Percentiles rank a stretch among this genome's conserved stretches.
Conservation (phyloP, 192 early-diverging fungal species). For the Rhizophagus sp. region DNA sequence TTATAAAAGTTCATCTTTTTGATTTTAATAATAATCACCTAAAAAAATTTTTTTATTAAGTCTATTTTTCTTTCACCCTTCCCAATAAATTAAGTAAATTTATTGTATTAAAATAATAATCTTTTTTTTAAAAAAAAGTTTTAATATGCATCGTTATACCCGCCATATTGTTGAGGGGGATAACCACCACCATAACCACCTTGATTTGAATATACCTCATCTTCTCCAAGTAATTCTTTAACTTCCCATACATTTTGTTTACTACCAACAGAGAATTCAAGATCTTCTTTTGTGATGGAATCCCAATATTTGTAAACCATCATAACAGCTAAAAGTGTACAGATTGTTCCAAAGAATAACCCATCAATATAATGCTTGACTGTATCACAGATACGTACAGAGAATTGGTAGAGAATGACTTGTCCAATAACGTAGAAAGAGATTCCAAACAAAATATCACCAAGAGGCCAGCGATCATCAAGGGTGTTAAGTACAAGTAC, state of each 20-base stretch:
- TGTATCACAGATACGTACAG: slow-evolving; percentile 67
- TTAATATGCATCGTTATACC: background rate
- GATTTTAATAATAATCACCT: too few relatives aligned
- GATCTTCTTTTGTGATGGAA: slow-evolving; percentile 88
- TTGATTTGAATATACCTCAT: slow-evolving; percentile 42
- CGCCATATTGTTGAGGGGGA: background rate
- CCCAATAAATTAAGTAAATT: too few relatives aligned
- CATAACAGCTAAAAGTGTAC: slow-evolving; percentile 83
- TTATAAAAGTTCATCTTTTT: too few relatives aligned
- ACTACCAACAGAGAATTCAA: slow-evolving; percentile 84
- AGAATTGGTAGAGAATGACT: slow-evolving; percentile 71
- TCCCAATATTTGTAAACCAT: slow-evolving; percentile 98
- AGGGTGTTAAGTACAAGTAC: slow-evolving; percentile 81
- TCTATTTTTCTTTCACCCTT: too few relatives aligned
- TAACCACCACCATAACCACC: slow-evolving; percentile 3
- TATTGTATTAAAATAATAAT: too few relatives aligned
- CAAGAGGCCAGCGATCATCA: slow-evolving; percentile 86
- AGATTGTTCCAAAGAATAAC: slow-evolving; percentile 85
- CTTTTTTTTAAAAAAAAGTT: background rate
- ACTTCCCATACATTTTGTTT: slow-evolving; percentile 87
- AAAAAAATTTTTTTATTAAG: too few relatives aligned
- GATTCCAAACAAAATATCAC: slow-evolving; percentile 79
- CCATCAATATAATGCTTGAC: slow-evolving; percentile 89
- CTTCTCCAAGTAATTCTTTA: slow-evolving; percentile 62
- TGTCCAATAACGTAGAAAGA: slow-evolving; percentile 76